Evolutionary conservation across 2,329 filamentous ascomycete species (phyloP), one percentile per base, ranked within the genome.

Genomic region (Botrytis aclada): DNA sequence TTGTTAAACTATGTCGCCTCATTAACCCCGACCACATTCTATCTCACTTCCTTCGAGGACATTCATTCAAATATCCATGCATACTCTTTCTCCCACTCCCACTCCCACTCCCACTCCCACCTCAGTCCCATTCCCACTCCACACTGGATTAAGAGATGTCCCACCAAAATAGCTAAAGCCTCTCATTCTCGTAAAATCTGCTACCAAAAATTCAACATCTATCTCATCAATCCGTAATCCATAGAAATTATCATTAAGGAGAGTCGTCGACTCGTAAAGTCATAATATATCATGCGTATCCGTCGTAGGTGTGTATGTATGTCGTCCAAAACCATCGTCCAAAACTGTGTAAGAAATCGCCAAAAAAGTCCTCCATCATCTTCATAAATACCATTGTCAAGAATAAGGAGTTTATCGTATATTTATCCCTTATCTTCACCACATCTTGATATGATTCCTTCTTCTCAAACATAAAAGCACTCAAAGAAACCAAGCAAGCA

Each of bases 341-440:
- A 67, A 67, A 67, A 56, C 22, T 67, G 47, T 41, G 34, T 67
- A 67, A 56, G 39, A 67, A 37, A 67, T 67, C 25, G 29, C 25
- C 47, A 67, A 56, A 56, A 56, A 56, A 54, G 25, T 20, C 34
- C 64, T 22, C 16, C 34, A 37, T 14, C 9, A 34, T 29, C 32
- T n/a, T 67, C 64, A 54, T 67, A 67, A 54, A 66, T 66, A 41
- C n/a, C 45, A 37, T n/a, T 25, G 22, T 67, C 34, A 14, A 9
- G 51, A 29, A 29, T 54, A 39, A 66, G 45, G 34, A 67, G 10
- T 56, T 34, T 66, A 66, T 56, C 47, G 7, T 69, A 56, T 43
- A 20, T 69, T 69, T 18, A 1, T 32, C 10, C 16, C 6, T 32
- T 4, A 5, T 25, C 5, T 39, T 16, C 9, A 20, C 29, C 45